Conservation (phyloP, 495 filamentous ascomycete species). For the Halenospora varia region DNA sequence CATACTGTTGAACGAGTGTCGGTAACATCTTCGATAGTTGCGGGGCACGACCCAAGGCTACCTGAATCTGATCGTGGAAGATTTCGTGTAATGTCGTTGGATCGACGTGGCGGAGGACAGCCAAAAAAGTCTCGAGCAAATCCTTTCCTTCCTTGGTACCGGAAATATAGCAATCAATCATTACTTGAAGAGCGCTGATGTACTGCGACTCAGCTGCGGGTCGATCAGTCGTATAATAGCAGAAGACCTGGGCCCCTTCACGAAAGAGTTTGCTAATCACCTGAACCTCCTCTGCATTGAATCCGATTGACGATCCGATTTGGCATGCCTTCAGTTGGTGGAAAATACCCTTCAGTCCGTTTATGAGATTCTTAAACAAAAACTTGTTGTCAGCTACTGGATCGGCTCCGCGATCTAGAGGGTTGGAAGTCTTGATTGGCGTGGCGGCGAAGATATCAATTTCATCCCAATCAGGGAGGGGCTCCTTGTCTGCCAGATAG, state of each 20-base stretch:
- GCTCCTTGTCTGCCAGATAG: slow-evolving; percentile 75
- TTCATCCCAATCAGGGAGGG: slow-evolving; percentile 90
- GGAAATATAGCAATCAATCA: slow-evolving; percentile 87
- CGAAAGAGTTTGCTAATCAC: slow-evolving; percentile 97
- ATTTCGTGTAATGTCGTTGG: slow-evolving; percentile 98
- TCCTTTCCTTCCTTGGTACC: slow-evolving; percentile 96
- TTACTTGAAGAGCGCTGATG: slow-evolving; percentile 77
- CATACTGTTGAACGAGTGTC: too few species aligned
- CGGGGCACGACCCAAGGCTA: slow-evolving; percentile 85
- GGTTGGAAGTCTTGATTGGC: slow-evolving; percentile 92
- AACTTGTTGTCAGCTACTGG: slow-evolving; percentile 98
- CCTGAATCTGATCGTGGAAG: slow-evolving; percentile 94
- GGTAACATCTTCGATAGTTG: too few species aligned
- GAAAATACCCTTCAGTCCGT: slow-evolving; percentile 93
- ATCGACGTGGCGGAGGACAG: slow-evolving; percentile 96
- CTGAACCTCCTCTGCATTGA: slow-evolving; percentile 93
- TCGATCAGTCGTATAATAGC: slow-evolving; percentile 90
- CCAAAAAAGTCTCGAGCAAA: slow-evolving; percentile 93
- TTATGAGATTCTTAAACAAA: slow-evolving; percentile 96
- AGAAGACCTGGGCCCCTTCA: slow-evolving; percentile 90
- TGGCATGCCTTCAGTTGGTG: slow-evolving; percentile 93
- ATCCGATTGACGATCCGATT: slow-evolving; percentile 72
- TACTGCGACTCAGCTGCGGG: slow-evolving; percentile 68
- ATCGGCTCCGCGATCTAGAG: slow-evolving; percentile 85
- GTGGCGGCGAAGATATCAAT: slow-evolving; percentile 95